These are phyloP conservation scores for Coemansia javaensis DNA, from an alignment of 192 early-diverging fungal genomes.

Conservation along the genomic window DNA sequence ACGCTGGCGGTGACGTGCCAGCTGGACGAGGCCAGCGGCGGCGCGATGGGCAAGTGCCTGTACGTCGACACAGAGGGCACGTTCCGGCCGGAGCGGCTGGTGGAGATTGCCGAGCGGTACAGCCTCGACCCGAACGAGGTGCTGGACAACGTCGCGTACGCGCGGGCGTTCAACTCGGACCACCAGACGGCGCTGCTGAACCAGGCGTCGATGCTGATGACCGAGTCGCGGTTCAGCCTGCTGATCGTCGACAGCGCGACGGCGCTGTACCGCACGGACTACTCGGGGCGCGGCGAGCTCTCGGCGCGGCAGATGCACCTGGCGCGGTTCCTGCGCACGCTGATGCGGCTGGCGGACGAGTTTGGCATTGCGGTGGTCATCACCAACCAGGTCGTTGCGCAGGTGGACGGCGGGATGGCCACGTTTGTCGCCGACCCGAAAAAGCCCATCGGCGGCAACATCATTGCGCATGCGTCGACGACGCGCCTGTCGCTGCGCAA, in stretches of 20 bases:
- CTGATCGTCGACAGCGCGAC: conserved; percentile 92
- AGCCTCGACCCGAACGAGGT: conserved; percentile 78
- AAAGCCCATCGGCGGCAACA: conserved; percentile 97
- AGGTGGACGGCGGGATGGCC: conserved; percentile 79
- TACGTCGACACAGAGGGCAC: conserved; percentile 98
- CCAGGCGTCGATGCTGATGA: conserved; percentile 89
- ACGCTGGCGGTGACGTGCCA: conserved; percentile 95
- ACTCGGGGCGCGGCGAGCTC: conserved; percentile 90
- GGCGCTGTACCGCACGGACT: conserved; percentile 94
- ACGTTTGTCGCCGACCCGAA: conserved; percentile 90
- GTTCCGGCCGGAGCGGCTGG: conserved; percentile 85
- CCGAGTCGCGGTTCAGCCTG: conserved; percentile 74
- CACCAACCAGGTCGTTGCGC: conserved; percentile 97
- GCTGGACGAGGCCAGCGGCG: conserved; percentile 82
- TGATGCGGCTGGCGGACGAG: conserved; percentile 89
- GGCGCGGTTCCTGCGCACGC: conserved; percentile 79
- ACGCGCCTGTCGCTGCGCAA: conserved; percentile 91
- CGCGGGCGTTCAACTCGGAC: conserved; percentile 93
- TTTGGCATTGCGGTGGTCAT: conserved; percentile 97
- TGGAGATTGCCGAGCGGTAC: conserved; percentile 81
- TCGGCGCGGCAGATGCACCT: conserved; percentile 93
- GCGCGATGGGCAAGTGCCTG: conserved; percentile 90
- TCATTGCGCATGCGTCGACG: conserved; percentile 96
- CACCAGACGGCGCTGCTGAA: conserved; percentile 83
- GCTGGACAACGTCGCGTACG: conserved; percentile 90